Evolutionary conservation across 2,329 filamentous ascomycete genomes (phyloP).

Genomic region (Metarhizium album): DNA sequence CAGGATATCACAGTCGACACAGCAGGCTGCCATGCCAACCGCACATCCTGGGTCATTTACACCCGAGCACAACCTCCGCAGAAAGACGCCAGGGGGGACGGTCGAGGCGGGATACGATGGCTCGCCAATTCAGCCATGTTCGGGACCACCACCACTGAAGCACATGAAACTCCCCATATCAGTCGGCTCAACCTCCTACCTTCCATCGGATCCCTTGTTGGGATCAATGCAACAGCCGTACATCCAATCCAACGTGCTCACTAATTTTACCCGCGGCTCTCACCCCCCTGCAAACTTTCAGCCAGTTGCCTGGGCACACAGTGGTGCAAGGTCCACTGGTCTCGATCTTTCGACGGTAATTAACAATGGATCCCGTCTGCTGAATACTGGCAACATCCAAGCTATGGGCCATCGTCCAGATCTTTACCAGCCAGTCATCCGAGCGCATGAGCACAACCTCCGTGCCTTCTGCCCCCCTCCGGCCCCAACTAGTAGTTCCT

Average conservation of each 20-base stretch:
- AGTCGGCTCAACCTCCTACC: slow-evolving; percentile 12
- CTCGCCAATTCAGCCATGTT: slow-evolving; percentile 59
- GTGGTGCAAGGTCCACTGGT: not conserved
- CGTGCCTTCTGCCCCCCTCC: slow-evolving; percentile 28
- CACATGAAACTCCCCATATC: slow-evolving; percentile 64
- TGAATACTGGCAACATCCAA: not conserved
- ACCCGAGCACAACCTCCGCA: slow-evolving; percentile 52
- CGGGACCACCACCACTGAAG: slow-evolving; percentile 68
- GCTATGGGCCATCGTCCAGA: slow-evolving; percentile 10
- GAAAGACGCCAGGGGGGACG: slow-evolving; percentile 92
- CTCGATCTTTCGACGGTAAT: not conserved
- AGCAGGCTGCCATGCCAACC: slow-evolving; percentile 8
- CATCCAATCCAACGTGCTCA: slow-evolving; percentile 3
- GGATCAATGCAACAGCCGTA: slow-evolving; percentile 7
- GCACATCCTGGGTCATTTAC: slow-evolving; percentile 12
- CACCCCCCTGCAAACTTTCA: not conserved
- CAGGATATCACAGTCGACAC: slow-evolving; percentile 19
- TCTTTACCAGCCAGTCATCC: slow-evolving; percentile 22
- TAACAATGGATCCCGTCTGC: not conserved
- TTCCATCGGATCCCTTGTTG: slow-evolving; percentile 3
- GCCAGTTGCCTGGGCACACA: not conserved
- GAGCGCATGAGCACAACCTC: slow-evolving; percentile 26
- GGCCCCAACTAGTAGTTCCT: slow-evolving; percentile 17
- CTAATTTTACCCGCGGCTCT: not conserved
- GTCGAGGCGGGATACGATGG: slow-evolving; percentile 87